Percentiles rank a stretch among this genome's conserved stretches.
phyloP scores from a whole-genome alignment of 164 flowering plant species.

The Macadamia tetraphylla region DNA sequence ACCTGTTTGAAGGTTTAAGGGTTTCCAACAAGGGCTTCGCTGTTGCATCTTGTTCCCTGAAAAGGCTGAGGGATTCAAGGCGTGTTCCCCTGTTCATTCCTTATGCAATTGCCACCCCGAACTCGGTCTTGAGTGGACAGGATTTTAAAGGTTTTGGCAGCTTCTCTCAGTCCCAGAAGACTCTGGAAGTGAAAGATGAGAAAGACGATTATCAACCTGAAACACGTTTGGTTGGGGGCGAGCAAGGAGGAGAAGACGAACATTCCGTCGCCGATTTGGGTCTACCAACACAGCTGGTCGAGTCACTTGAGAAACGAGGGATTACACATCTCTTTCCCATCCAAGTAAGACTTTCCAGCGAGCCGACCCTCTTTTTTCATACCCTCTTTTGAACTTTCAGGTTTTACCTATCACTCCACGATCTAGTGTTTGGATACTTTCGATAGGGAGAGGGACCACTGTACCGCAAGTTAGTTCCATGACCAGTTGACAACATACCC shows the following conservation, averaged over 20 bases:
- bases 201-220: slow-evolving; percentile 19
- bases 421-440: too few relatives aligned
- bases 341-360: slow-evolving; percentile 31
- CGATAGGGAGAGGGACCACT: too few relatives aligned
- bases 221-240: slow-evolving; percentile 1
- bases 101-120: slow-evolving; percentile 60
- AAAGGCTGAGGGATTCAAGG: background rate
- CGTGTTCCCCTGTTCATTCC: slow-evolving; percentile 14
- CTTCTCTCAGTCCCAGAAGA: slow-evolving; percentile 17
- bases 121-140: slow-evolving; percentile 60
- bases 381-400: too few relatives aligned
- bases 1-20: slow-evolving; percentile 12
- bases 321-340: slow-evolving; percentile 76
- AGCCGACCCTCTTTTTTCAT: too few relatives aligned
- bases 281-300: slow-evolving; percentile 47
- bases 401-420: too few relatives aligned
- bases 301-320: slow-evolving; percentile 51
- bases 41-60: slow-evolving; percentile 7
- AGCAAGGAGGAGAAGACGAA: slow-evolving; percentile 20
- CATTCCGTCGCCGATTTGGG: slow-evolving; percentile 43
- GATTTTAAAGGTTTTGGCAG: slow-evolving; percentile 51
- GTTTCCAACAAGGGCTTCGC: slow-evolving; percentile 6
- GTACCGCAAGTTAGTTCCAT: too few relatives aligned
- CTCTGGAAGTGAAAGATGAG: slow-evolving; percentile 8
- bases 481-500: too few relatives aligned